phyloP scores from a whole-genome alignment of 495 filamentous ascomycete species.

The Podospora didyma region DNA sequence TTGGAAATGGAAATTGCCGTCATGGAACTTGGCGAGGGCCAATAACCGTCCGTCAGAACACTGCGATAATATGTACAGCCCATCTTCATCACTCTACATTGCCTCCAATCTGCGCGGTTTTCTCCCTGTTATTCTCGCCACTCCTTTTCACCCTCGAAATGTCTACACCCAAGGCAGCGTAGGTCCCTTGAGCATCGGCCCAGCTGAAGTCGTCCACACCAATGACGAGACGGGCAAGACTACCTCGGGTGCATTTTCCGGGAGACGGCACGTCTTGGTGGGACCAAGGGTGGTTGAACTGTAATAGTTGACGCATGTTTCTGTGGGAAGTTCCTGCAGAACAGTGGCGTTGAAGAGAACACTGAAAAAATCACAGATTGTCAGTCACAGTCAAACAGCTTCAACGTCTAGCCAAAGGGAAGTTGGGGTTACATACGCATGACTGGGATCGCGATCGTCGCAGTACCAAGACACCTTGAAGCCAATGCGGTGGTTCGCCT shows the following conservation, averaged over 20 bases:
- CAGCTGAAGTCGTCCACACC: conserved; percentile 3
- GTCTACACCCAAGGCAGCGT: conserved; percentile 11
- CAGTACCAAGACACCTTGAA: conserved; percentile 26
- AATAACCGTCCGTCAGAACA: no score
- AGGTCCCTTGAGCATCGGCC: conserved; percentile 13
- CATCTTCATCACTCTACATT: no score
- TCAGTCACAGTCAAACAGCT: no score
- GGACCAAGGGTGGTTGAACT: background rate
- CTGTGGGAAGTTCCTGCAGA: conserved; percentile 2
- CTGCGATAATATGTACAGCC: no score
- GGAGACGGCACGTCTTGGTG: background rate
- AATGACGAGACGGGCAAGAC: background rate
- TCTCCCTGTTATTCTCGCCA: no score
- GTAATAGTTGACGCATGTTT: conserved; percentile 1
- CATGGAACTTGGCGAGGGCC: no score
- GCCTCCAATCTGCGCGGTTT: no score
- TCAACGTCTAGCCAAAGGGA: background rate
- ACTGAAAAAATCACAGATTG: background rate
- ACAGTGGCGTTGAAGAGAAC: background rate
- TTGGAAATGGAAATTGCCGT: no score
- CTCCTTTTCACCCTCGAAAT: no score
- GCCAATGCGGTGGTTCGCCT: conserved; percentile 1
- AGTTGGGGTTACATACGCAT: conserved; percentile 24
- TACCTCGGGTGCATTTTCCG: background rate
- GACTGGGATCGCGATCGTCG: conserved; percentile 22